Percentiles rank a stretch among this genome's conserved stretches.
Evolutionary conservation across 768 basidiomycete genomes (phyloP).

Genomic region (Agaricus sinodeliciosus): DNA sequence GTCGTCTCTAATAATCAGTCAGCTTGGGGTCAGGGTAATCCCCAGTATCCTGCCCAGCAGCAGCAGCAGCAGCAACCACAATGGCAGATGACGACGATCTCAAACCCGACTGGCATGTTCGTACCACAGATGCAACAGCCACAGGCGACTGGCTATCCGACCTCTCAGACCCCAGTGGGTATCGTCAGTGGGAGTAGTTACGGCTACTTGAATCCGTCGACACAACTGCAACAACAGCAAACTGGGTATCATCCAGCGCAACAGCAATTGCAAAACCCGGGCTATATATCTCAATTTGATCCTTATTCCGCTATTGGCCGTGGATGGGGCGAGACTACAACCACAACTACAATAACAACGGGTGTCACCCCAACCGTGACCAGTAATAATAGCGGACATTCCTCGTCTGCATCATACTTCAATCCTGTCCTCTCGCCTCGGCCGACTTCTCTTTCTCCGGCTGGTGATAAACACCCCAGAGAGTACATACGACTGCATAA

Average conservation of each 20-base stretch:
- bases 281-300: conserved; percentile 46
- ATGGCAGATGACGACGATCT: conserved; percentile 2
- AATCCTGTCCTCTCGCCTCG: conserved; percentile 1
- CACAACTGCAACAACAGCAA: conserved; percentile 20
- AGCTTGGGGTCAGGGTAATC: conserved; percentile 12
- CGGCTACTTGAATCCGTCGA: conserved; percentile 25
- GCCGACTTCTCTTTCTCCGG: conserved; percentile 21
- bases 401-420: conserved; percentile 5
- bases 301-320: conserved; percentile 42
- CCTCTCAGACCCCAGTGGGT: conserved; percentile 49
- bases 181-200: conserved; percentile 34
- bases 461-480: conserved; percentile 54
- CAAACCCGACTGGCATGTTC: conserved; percentile 1
- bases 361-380: conserved; percentile 13
- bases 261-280: conserved; percentile 40
- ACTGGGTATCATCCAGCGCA: conserved; percentile 35
- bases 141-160: conserved; percentile 31
- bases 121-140: conserved; percentile 14
- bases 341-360: conserved; percentile 14
- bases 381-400: conserved; percentile 5
- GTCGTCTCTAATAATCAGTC: conserved; percentile 13
- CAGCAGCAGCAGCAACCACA: conserved; percentile 23
- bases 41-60: conserved; percentile 30
- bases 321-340: conserved; percentile 27
- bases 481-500: conserved; percentile 64